These are phyloP conservation scores for Sicyos edulis DNA, from an alignment of 306 rosid genomes.

Conservation along the genomic window DNA sequence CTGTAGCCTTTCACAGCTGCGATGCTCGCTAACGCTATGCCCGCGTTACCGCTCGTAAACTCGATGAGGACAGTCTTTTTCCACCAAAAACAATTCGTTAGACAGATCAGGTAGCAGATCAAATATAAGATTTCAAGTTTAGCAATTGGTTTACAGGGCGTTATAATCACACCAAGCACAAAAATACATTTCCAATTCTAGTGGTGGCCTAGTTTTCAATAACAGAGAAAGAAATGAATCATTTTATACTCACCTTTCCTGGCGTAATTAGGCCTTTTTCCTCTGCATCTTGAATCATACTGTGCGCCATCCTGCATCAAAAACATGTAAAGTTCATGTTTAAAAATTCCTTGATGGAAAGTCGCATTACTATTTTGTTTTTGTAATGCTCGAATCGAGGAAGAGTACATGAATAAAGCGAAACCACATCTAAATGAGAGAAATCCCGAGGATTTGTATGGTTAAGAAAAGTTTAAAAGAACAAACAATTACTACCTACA, in stretches of 20 bases:
- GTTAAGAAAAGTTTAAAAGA: too few relatives aligned
- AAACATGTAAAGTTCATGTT: neutral
- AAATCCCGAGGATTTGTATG: too few relatives aligned
- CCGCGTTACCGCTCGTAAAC: constrained; percentile 69
- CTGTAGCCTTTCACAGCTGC: constrained; percentile 68
- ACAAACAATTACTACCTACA: too few relatives aligned
- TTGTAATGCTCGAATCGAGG: too few relatives aligned
- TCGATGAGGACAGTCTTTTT: constrained; percentile 59
- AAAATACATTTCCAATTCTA: neutral
- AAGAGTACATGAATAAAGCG: too few relatives aligned
- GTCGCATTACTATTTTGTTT: neutral
- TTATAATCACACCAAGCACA: neutral
- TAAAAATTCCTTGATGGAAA: neutral
- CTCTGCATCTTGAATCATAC: constrained; percentile 81
- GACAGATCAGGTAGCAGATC: constrained; percentile 18
- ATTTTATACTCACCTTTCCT: constrained; percentile 32
- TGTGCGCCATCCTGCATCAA: constrained; percentile 45
- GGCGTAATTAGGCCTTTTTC: constrained; percentile 33
- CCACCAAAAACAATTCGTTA: constrained; percentile 3
- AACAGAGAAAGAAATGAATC: neutral
- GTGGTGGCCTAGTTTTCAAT: neutral
- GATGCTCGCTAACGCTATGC: constrained; percentile 64
- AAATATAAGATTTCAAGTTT: neutral
- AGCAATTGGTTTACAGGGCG: neutral
- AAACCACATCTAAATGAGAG: too few relatives aligned